Evolutionary conservation across 352 stramenopile genomes (phyloP).

Genomic region (Phytophthora pisi): DNA sequence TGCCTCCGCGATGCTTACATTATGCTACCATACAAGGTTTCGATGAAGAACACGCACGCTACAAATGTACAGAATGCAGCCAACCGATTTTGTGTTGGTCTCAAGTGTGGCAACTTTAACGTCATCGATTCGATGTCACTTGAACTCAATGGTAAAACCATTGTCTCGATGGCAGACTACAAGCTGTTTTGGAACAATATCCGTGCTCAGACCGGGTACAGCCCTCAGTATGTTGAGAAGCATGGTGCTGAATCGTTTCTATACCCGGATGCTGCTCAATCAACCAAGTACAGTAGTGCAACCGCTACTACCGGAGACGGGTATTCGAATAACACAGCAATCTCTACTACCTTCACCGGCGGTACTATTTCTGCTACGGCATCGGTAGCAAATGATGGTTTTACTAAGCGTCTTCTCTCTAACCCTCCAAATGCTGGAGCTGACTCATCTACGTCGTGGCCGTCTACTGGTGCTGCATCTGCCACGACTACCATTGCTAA

Average conservation of each 20-base stretch:
- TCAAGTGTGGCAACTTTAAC: background rate
- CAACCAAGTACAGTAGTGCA: background rate
- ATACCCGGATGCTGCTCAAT: background rate
- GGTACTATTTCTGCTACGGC: background rate
- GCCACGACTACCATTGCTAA: background rate
- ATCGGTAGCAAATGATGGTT: background rate
- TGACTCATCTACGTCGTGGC: background rate
- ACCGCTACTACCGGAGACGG: background rate
- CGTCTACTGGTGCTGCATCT: background rate
- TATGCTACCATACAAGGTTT: background rate
- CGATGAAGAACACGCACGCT: background rate
- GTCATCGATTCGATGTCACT: conserved; percentile 2
- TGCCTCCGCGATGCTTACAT: background rate
- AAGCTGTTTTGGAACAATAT: conserved; percentile 13
- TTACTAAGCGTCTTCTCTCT: background rate
- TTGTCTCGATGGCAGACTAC: conserved; percentile 9
- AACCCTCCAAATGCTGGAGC: background rate
- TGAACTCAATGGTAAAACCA: conserved; percentile 10
- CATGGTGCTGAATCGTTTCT: background rate
- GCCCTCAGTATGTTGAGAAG: background rate
- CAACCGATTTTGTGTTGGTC: background rate
- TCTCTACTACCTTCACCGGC: background rate
- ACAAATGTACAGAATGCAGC: background rate
- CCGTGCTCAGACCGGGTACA: conserved; percentile 4
- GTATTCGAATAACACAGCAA: background rate